These are phyloP conservation scores for Penicillium ochrochloron DNA, from an alignment of 495 filamentous ascomycete species.

Conservation along the genomic window DNA sequence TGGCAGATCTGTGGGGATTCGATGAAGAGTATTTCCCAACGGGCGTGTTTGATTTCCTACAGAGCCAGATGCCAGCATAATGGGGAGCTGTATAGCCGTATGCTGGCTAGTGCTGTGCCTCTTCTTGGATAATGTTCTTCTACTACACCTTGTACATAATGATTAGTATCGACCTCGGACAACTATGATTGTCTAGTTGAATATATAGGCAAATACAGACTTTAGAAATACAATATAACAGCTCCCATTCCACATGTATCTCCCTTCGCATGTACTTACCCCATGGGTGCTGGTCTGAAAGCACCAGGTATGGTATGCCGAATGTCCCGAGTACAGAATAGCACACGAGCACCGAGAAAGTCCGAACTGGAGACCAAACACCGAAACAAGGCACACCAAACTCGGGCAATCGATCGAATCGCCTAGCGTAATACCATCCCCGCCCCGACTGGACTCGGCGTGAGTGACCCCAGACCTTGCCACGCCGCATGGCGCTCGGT, in stretches of 20 bases:
- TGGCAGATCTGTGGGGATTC: constrained; percentile 54
- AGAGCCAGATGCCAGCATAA: constrained; percentile 53
- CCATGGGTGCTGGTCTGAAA: constrained; percentile 7
- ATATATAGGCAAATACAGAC: constrained; percentile 10
- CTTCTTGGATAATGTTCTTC: constrained; percentile 8
- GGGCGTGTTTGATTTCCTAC: constrained; percentile 54
- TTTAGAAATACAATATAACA: neutral
- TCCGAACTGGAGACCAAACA: constrained; percentile 21
- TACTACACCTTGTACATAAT: constrained; percentile 18
- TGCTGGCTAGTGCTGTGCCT: neutral
- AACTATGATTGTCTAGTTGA: constrained; percentile 8
- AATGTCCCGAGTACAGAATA: constrained; percentile 7
- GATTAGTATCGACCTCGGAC: constrained; percentile 9
- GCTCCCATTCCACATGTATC: neutral
- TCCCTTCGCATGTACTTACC: constrained; percentile 9
- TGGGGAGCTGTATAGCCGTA: neutral
- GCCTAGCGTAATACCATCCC: neutral
- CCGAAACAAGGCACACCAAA: neutral
- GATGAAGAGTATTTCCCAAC: constrained; percentile 56
- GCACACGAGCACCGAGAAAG: constrained; percentile 24
- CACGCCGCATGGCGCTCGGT: constrained; percentile 12
- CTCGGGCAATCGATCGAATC: constrained; percentile 27
- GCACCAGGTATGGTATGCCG: neutral
- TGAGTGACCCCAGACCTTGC: neutral
- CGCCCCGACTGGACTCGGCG: neutral